Percentiles rank a stretch among this genome's conserved stretches.
These are phyloP conservation scores for Hyaloperonospora arabidopsidis DNA, from an alignment of 352 stramenopile species.

Conservation along the genomic window DNA sequence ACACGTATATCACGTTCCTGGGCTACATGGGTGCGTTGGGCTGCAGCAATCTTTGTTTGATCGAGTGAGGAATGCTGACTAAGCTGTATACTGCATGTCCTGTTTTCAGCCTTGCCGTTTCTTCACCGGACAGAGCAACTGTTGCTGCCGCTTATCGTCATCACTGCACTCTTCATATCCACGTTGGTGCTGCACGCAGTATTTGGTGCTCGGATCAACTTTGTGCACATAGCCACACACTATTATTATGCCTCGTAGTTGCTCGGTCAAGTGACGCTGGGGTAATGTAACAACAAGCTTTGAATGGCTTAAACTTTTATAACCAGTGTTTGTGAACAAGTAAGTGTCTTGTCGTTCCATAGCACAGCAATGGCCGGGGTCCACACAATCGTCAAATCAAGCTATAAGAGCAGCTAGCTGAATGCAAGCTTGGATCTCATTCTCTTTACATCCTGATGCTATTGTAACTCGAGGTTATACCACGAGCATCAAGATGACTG, in stretches of 20 bases:
- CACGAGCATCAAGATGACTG: constrained; percentile 20
- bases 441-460: constrained; percentile 10
- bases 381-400: constrained; percentile 16
- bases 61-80: constrained; percentile 1
- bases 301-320: constrained; percentile 17
- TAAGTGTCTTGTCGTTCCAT: constrained; percentile 1
- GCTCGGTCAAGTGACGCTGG: background rate
- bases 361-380: constrained; percentile 7
- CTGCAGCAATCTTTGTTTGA: background rate
- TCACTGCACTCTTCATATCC: constrained; percentile 70
- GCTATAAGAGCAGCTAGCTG: constrained; percentile 17
- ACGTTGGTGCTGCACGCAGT: constrained; percentile 73
- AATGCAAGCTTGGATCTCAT: constrained; percentile 5
- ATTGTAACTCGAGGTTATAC: constrained; percentile 16
- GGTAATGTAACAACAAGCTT: constrained; percentile 7
- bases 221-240: constrained; percentile 54
- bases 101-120: constrained; percentile 70
- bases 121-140: constrained; percentile 87
- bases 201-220: constrained; percentile 62
- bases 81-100: constrained; percentile 1
- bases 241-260: constrained; percentile 77
- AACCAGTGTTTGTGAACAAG: constrained; percentile 1
- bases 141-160: constrained; percentile 71
- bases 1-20: constrained; percentile 98
- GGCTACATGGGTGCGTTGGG: constrained; percentile 86